Conservation (phyloP, 2,329 filamentous ascomycete genomes). For the Myriosclerotinia duriaeana region DNA sequence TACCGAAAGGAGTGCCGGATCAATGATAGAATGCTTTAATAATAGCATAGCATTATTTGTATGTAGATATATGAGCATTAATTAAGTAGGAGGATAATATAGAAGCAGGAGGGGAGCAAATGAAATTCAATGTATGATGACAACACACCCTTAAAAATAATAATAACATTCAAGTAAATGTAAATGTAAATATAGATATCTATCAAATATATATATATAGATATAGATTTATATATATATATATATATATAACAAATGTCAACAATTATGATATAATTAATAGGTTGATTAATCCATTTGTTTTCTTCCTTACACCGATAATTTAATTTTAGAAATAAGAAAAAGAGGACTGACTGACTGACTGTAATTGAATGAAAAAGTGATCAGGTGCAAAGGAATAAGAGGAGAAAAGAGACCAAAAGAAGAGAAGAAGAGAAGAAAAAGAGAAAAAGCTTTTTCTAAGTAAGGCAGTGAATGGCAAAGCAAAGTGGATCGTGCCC, state of each 20-base stretch:
- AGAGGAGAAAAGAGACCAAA: background rate
- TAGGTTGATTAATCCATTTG: no score
- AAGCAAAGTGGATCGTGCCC: background rate
- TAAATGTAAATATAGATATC: background rate
- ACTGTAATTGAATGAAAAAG: no score
- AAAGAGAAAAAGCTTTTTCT: background rate
- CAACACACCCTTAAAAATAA: no score
- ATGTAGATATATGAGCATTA: background rate
- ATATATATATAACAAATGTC: background rate
- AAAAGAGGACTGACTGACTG: background rate
- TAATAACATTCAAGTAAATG: background rate
- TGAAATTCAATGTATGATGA: background rate
- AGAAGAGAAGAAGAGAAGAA: background rate
- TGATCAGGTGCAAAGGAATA: no score
- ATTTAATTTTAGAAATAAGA: no score
- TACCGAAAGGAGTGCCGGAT: conserved; percentile 10
- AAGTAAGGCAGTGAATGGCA: background rate
- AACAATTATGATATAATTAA: no score
- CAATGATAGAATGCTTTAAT: background rate
- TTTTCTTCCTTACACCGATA: no score
- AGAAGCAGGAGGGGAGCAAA: no score
- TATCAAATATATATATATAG: background rate
- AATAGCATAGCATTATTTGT: conserved; percentile 8
- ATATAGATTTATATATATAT: background rate
- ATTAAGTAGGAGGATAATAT: no score